These are phyloP conservation scores for Solanum hybrid DNA, from an alignment of 305 asterid species.

Conservation along the genomic window DNA sequence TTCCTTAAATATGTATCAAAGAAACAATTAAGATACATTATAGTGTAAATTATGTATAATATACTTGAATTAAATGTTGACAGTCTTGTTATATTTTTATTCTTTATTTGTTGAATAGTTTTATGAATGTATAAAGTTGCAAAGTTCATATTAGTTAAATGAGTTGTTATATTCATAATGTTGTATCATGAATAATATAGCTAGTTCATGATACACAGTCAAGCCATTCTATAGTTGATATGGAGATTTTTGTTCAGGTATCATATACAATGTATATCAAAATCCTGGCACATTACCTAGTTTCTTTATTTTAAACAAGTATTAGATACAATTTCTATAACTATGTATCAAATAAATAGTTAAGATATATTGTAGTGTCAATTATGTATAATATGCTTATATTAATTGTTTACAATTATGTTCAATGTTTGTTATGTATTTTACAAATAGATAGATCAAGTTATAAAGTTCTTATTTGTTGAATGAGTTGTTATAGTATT, in stretches of 20 bases:
- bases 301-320: too few relatives aligned
- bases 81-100: not conserved
- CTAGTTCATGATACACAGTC: not conserved
- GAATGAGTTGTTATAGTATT: not conserved
- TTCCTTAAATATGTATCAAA: not conserved
- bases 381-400: not conserved
- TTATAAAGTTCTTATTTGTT: too few relatives aligned
- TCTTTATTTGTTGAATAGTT: not conserved
- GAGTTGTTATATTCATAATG: too few relatives aligned
- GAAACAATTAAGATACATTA: not conserved
- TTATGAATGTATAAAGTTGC: not conserved
- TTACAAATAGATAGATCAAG: not conserved
- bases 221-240: not conserved
- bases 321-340: too few relatives aligned
- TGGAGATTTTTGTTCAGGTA: not conserved
- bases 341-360: not conserved
- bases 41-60: not conserved
- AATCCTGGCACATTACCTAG: not conserved
- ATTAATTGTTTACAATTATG: not conserved
- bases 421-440: not conserved
- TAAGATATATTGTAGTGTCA: not conserved
- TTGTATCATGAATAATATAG: too few relatives aligned
- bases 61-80: not conserved
- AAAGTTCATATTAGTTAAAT: too few relatives aligned
- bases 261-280: not conserved